Percentiles rank a stretch among this genome's conserved stretches.
These are phyloP conservation scores for Mycena albidolilacea DNA, from an alignment of 768 basidiomycete species.

Conservation along the genomic window DNA sequence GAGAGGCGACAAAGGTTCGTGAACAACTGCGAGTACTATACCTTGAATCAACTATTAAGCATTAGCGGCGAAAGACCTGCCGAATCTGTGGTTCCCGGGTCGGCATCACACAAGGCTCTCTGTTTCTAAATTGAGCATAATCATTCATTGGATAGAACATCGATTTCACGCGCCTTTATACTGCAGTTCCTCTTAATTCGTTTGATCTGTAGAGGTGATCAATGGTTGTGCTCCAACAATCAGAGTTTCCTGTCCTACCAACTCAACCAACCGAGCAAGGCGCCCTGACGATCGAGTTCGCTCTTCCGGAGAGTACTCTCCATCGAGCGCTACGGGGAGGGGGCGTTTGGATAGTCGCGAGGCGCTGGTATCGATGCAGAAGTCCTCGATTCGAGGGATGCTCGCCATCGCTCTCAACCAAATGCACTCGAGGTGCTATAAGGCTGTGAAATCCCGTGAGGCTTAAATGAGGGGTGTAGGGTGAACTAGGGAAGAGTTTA, in stretches of 20 bases:
- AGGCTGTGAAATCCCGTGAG: neutral
- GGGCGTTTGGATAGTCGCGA: neutral
- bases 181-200: neutral
- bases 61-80: constrained; percentile 4
- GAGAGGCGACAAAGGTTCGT: neutral
- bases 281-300: constrained; percentile 1
- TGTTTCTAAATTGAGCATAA: neutral
- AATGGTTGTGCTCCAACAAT: constrained; percentile 4
- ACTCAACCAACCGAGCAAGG: constrained; percentile 4
- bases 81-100: constrained; percentile 5
- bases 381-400: constrained; percentile 6
- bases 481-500: constrained; percentile 4
- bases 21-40: neutral
- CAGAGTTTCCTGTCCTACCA: constrained; percentile 3
- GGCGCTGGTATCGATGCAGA: neutral
- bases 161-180: constrained; percentile 3
- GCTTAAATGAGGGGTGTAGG: constrained; percentile 1
- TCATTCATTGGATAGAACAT: neutral
- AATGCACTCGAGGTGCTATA: constrained; percentile 3
- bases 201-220: constrained; percentile 1
- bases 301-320: constrained; percentile 5
- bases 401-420: constrained; percentile 1
- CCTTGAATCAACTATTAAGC: neutral
- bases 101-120: constrained; percentile 2
- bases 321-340: constrained; percentile 5